Evolutionary conservation across 768 basidiomycete species (phyloP).

Genomic region (Cystofilobasidium ferigula): DNA sequence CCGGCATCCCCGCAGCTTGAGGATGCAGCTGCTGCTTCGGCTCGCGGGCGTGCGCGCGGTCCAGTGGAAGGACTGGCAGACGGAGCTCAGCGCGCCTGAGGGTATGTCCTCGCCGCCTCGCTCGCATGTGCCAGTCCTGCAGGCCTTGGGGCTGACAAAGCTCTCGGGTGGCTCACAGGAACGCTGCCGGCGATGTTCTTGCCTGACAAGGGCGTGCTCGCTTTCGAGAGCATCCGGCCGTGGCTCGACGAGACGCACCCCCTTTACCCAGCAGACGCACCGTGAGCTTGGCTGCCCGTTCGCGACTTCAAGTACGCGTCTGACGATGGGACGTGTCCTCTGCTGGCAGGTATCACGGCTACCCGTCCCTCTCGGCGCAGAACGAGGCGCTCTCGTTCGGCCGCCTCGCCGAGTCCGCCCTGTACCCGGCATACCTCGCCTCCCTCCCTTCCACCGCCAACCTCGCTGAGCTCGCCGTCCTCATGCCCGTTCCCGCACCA

Average conservation of each 20-base stretch:
- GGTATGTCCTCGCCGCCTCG: not conserved
- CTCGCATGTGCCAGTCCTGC: no score
- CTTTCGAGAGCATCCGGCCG: not conserved
- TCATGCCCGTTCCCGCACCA: slow-evolving; percentile 13
- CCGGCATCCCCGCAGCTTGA: not conserved
- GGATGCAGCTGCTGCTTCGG: not conserved
- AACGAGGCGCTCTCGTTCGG: slow-evolving; percentile 19
- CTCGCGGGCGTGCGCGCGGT: not conserved
- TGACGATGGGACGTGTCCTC: not conserved
- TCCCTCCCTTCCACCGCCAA: slow-evolving; percentile 8
- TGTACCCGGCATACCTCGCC: slow-evolving; percentile 17
- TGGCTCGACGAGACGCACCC: not conserved
- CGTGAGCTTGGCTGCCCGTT: no score
- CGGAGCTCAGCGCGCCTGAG: not conserved
- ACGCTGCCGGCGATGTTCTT: not conserved
- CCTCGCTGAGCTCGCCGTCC: slow-evolving; percentile 11
- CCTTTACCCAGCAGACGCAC: slow-evolving; percentile 5
- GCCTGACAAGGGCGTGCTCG: not conserved
- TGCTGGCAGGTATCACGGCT: slow-evolving; percentile 15
- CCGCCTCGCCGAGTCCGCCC: slow-evolving; percentile 11
- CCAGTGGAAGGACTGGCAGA: slow-evolving; percentile 2
- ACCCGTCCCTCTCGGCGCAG: slow-evolving; percentile 4
- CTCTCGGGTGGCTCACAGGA: not conserved
- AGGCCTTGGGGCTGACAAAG: no score
- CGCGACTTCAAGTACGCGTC: no score